phyloP scores from a whole-genome alignment of 2,329 filamentous ascomycete species.

The Fusarium sublunatum region DNA sequence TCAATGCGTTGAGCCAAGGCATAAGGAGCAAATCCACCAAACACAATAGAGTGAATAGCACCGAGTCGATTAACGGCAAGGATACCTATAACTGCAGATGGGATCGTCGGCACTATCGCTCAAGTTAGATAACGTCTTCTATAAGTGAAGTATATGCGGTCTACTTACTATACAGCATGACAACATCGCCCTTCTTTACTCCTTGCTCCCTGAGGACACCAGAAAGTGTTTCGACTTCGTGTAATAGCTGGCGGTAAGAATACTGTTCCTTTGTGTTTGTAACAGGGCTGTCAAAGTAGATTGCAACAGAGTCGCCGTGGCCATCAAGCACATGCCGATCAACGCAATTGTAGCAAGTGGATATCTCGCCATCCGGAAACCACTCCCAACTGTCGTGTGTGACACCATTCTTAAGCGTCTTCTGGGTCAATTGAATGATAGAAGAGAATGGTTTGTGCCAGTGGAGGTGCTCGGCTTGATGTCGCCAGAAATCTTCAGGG shows the following conservation, averaged over 20 bases:
- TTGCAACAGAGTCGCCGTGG: constrained; percentile 77
- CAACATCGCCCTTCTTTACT: constrained; percentile 84
- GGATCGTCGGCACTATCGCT: constrained; percentile 90
- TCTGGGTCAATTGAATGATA: constrained; percentile 69
- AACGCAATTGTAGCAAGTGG: constrained; percentile 90
- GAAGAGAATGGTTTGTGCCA: constrained; percentile 82
- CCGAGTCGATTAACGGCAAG: constrained; percentile 84
- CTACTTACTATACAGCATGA: constrained; percentile 86
- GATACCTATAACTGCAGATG: constrained; percentile 86
- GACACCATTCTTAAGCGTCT: constrained; percentile 70
- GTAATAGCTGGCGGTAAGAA: constrained; percentile 79
- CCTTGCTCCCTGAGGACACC: constrained; percentile 86
- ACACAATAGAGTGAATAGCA: constrained; percentile 91
- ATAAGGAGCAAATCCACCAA: constrained; percentile 86
- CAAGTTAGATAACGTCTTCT: constrained; percentile 1
- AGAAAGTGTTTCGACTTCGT: constrained; percentile 84
- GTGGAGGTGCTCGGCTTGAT: constrained; percentile 77
- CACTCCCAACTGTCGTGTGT: constrained; percentile 84
- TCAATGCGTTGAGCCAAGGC: constrained; percentile 91
- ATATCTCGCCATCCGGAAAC: constrained; percentile 90
- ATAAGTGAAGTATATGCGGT: background rate
- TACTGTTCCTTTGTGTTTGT: constrained; percentile 76
- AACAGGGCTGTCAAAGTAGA: constrained; percentile 90
- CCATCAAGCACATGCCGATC: constrained; percentile 88
- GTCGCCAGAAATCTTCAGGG: constrained; percentile 79